Percentiles rank a stretch among this genome's conserved stretches.
These are phyloP conservation scores for Priceomyces carsonii DNA, from an alignment of 805 yeast species.

Conservation along the genomic window DNA sequence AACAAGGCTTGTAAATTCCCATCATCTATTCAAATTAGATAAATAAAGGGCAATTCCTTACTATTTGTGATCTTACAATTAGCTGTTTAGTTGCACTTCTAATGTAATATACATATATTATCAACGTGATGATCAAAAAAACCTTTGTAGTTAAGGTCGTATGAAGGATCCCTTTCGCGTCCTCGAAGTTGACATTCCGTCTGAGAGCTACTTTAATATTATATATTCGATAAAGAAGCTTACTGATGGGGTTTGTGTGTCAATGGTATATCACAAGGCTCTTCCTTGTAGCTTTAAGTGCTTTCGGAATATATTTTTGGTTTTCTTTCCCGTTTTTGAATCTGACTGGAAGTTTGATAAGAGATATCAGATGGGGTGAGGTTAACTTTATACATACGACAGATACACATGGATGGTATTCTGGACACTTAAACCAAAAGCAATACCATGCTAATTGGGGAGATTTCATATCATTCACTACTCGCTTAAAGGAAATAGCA, in stretches of 20 bases:
- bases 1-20: slow-evolving; percentile 30
- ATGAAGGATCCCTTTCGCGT: no score
- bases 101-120: slow-evolving; percentile 9
- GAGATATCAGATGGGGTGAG: slow-evolving; percentile 68
- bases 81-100: slow-evolving; percentile 7
- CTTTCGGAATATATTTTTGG: no score
- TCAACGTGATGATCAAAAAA: slow-evolving; percentile 1
- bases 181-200: no score
- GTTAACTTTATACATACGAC: slow-evolving; percentile 91
- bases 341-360: slow-evolving; percentile 8
- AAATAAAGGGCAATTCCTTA: neutral
- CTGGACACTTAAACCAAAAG: slow-evolving; percentile 81
- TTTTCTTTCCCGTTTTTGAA: neutral
- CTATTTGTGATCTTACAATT: slow-evolving; percentile 5
- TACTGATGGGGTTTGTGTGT: no score
- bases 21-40: neutral
- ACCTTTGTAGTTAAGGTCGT: no score
- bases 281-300: no score
- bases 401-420: slow-evolving; percentile 96
- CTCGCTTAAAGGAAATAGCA: slow-evolving; percentile 49
- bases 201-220: no score
- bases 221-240: no score
- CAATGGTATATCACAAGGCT: no score
- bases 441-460: slow-evolving; percentile 91
- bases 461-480: slow-evolving; percentile 72